phyloP scores from a whole-genome alignment of 78 protist species.

The Tieghemostelium lacteum region DNA sequence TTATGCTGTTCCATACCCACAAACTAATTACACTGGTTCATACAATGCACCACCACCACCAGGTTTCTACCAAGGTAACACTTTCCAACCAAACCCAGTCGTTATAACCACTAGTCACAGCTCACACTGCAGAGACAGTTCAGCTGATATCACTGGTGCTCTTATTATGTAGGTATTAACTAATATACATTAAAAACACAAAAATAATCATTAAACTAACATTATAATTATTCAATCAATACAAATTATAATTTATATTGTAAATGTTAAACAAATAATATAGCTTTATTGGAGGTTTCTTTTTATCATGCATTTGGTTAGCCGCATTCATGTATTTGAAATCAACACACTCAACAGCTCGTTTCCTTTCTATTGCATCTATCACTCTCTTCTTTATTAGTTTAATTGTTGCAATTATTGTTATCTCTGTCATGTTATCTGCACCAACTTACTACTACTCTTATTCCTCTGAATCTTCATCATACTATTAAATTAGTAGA shows the following conservation, averaged over 20 bases:
- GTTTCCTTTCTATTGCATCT: background rate
- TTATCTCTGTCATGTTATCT: background rate
- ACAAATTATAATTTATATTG: too few species aligned
- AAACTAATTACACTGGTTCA: too few species aligned
- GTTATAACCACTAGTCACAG: too few species aligned
- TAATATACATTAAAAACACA: too few species aligned
- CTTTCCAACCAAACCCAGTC: too few species aligned
- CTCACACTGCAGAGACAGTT: background rate
- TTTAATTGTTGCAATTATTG: conserved; percentile 8
- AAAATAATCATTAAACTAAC: too few species aligned
- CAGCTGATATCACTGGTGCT: background rate
- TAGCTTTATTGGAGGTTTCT: conserved; percentile 7
- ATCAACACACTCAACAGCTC: conserved; percentile 9
- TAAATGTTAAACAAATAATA: too few species aligned
- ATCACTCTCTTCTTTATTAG: conserved; percentile 18
- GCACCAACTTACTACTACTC: background rate
- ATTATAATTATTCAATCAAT: too few species aligned
- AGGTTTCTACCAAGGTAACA: too few species aligned
- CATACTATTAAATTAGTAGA: background rate
- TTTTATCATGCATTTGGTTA: conserved; percentile 5
- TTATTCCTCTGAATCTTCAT: background rate
- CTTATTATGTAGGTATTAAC: background rate
- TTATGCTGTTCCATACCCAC: too few species aligned
- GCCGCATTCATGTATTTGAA: conserved; percentile 8
- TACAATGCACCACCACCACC: too few species aligned